Conservation (phyloP, 352 stramenopile species). For the Phytophthora constricta region DNA sequence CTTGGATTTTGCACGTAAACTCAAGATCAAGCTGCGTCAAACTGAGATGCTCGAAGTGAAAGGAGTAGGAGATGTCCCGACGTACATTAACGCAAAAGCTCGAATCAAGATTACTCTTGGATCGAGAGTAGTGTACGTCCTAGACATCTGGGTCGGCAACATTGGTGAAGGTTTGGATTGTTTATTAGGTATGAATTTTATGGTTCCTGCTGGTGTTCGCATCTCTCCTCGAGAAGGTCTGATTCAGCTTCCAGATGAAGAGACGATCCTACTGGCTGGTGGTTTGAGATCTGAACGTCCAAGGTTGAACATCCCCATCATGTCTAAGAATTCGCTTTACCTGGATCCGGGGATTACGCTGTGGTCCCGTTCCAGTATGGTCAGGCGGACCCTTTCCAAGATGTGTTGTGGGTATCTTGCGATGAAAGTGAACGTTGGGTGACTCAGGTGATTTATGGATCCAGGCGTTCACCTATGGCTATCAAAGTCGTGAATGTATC, state of each 20-base stretch:
- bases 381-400: neutral
- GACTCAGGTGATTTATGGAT: neutral
- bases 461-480: neutral
- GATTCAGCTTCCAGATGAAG: constrained; percentile 8
- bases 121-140: constrained; percentile 21
- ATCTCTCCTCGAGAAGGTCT: constrained; percentile 9
- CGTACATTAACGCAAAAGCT: constrained; percentile 15
- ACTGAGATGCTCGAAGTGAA: constrained; percentile 6
- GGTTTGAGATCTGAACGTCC: neutral
- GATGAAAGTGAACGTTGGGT: neutral
- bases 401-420: neutral
- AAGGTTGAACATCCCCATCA: neutral
- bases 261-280: neutral
- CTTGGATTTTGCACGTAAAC: constrained; percentile 32
- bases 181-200: constrained; percentile 43
- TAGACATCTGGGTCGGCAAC: constrained; percentile 32
- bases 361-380: neutral
- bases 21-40: constrained; percentile 20
- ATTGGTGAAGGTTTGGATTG: constrained; percentile 31
- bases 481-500: neutral
- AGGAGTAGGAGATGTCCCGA: constrained; percentile 13
- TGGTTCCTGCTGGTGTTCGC: constrained; percentile 28
- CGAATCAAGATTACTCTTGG: constrained; percentile 35
- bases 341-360: neutral
- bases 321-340: neutral